Evolutionary conservation across 169 alveolate species (phyloP).

Genomic region (Perkinsus chesapeaki): DNA sequence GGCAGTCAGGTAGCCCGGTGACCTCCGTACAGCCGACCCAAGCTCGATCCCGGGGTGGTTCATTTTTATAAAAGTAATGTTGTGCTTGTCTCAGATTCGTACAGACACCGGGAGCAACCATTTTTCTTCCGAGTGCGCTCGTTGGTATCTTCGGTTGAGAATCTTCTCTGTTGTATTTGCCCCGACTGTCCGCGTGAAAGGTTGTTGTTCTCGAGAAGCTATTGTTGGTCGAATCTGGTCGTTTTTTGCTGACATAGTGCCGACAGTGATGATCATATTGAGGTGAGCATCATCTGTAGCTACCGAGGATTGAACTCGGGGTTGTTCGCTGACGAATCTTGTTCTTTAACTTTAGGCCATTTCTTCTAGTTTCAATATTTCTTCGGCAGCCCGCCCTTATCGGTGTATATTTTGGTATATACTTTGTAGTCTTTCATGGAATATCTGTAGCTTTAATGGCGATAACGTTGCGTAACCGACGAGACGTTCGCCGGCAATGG

Average conservation of each 20-base stretch:
- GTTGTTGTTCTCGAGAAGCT: not conserved
- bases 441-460: not conserved
- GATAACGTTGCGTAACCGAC: not conserved
- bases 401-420: not conserved
- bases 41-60: not conserved
- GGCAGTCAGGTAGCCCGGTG: not conserved
- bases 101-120: not conserved
- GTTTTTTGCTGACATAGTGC: not conserved
- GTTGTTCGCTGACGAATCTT: not conserved
- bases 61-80: too few species aligned
- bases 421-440: not conserved
- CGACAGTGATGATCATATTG: not conserved
- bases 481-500: not conserved
- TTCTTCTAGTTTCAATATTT: not conserved
- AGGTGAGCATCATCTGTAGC: too few species aligned
- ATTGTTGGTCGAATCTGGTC: not conserved
- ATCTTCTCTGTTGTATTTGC: not conserved
- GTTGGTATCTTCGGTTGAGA: not conserved
- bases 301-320: not conserved
- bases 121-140: not conserved
- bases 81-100: not conserved
- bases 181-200: not conserved
- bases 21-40: not conserved
- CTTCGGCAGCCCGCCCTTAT: not conserved
- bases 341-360: not conserved